Evolutionary conservation across 345 rosid genomes (phyloP).

Genomic region (Lumnitzera racemosa): DNA sequence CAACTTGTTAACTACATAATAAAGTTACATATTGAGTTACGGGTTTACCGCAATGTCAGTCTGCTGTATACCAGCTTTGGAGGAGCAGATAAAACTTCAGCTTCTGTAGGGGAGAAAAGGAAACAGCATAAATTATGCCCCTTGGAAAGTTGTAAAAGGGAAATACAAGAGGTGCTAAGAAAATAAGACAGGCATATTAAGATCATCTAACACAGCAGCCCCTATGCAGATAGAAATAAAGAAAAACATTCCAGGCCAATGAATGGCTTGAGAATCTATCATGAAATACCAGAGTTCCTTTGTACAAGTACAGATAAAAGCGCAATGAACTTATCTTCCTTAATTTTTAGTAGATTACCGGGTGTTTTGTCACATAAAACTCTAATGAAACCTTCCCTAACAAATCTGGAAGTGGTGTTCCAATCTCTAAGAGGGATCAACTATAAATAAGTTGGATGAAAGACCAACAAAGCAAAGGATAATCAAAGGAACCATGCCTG

Average conservation of each 20-base stretch:
- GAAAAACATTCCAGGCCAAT: too few species aligned
- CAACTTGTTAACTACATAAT: not conserved
- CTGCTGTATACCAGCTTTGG: slow-evolving; percentile 97
- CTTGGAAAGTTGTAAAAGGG: not conserved
- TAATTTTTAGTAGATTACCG: too few species aligned
- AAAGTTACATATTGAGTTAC: not conserved
- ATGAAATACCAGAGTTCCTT: not conserved
- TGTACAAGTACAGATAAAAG: not conserved
- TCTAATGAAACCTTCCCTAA: not conserved
- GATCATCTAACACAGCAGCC: too few species aligned
- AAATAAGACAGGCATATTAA: not conserved
- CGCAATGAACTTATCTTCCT: not conserved
- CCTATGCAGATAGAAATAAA: too few species aligned
- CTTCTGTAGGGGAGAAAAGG: slow-evolving; percentile 47
- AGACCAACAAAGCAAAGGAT: too few species aligned
- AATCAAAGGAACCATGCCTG: too few species aligned
- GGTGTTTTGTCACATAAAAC: too few species aligned
- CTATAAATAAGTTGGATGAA: too few species aligned
- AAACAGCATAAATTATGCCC: slow-evolving; percentile 3
- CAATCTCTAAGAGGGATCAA: too few species aligned
- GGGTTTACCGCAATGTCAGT: slow-evolving; percentile 68
- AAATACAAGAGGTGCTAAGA: not conserved
- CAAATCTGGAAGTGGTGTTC: not conserved
- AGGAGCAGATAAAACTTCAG: slow-evolving; percentile 96
- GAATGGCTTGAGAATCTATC: too few species aligned